Evolutionary conservation across 2,329 filamentous ascomycete species (phyloP).

Genomic region (Periconia sp.): DNA sequence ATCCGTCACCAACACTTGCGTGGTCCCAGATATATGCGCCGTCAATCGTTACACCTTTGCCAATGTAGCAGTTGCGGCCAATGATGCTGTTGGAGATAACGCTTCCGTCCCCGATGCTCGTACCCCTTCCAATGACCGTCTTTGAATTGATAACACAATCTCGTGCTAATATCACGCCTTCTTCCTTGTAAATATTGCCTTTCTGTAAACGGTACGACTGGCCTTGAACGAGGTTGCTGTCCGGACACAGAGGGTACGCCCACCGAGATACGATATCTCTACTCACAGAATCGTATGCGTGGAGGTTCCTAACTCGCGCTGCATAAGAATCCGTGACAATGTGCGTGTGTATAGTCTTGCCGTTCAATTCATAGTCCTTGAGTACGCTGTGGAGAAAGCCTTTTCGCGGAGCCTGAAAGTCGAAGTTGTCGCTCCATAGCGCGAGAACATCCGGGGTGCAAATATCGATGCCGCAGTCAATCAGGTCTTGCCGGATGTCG

Average conservation of each 20-base stretch:
- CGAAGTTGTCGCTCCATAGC: constrained; percentile 96
- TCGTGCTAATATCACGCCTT: constrained; percentile 74
- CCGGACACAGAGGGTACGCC: constrained; percentile 87
- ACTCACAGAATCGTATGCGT: constrained; percentile 87
- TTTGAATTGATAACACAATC: constrained; percentile 72
- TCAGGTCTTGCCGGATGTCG: constrained; percentile 83
- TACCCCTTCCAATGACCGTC: constrained; percentile 78
- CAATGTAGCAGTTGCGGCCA: constrained; percentile 84
- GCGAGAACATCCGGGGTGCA: constrained; percentile 95
- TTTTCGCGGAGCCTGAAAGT: constrained; percentile 87
- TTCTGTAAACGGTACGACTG: constrained; percentile 77
- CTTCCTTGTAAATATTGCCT: constrained; percentile 77
- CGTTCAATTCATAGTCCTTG: constrained; percentile 96
- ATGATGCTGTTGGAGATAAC: constrained; percentile 78
- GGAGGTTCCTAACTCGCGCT: constrained; percentile 82
- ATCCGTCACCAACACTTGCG: constrained; percentile 75
- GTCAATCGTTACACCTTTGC: constrained; percentile 78
- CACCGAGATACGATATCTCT: constrained; percentile 85
- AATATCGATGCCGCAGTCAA: constrained; percentile 95
- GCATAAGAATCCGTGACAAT: constrained; percentile 84
- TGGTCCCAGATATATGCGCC: constrained; percentile 90
- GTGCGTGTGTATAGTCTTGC: constrained; percentile 94
- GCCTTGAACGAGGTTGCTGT: constrained; percentile 80
- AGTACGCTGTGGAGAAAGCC: constrained; percentile 92
- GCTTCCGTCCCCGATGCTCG: constrained; percentile 74